These are phyloP conservation scores for Pleurozium schreberi DNA, from an alignment of 225 moss, liverwort and hornwort genomes.

Conservation along the genomic window DNA sequence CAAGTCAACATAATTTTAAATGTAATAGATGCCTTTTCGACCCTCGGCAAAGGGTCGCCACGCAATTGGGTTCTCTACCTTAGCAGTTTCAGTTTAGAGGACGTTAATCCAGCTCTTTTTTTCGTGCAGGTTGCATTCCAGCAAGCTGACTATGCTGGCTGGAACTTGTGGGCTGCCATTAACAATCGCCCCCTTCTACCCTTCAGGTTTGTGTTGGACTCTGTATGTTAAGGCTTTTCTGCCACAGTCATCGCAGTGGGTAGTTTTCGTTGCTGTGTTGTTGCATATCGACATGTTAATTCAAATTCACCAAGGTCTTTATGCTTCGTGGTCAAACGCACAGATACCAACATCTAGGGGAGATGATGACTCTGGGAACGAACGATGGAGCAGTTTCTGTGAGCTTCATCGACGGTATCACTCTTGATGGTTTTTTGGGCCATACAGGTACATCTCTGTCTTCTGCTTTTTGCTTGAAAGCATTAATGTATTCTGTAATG, in stretches of 20 bases:
- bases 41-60: background rate
- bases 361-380: conserved; percentile 94
- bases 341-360: conserved; percentile 95
- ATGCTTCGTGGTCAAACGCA: background rate
- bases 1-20: no score
- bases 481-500: background rate
- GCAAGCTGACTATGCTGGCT: conserved; percentile 94
- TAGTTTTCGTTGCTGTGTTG: background rate
- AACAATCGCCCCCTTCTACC: conserved; percentile 85
- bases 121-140: conserved; percentile 79
- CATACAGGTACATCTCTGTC: conserved; percentile 51
- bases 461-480: background rate
- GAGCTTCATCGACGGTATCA: conserved; percentile 67
- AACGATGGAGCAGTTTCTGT: conserved; percentile 70
- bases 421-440: conserved; percentile 81
- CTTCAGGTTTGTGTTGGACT: conserved; percentile 55
- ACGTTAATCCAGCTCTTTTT: background rate
- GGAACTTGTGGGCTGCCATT: conserved; percentile 98
- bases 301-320: background rate
- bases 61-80: background rate
- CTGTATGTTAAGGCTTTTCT: background rate
- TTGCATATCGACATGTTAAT: background rate
- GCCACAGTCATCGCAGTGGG: background rate
- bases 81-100: background rate
- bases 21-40: background rate